phyloP scores from a whole-genome alignment of 768 basidiomycete genomes.

The Russula griseocarnosa region DNA sequence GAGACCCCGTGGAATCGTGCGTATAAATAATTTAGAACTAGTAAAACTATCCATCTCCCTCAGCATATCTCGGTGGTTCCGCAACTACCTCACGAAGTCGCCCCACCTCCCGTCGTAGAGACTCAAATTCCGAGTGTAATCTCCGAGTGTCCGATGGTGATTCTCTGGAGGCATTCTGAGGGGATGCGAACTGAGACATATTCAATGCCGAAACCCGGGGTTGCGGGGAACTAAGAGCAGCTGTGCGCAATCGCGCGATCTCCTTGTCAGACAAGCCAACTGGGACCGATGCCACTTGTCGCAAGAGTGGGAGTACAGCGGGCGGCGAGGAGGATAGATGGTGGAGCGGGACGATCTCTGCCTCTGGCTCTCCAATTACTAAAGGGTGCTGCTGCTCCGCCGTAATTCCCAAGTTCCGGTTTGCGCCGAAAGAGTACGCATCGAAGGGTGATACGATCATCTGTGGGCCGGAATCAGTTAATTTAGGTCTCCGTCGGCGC shows the following conservation, averaged over 20 bases:
- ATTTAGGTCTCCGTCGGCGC: conserved; percentile 1
- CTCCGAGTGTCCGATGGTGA: neutral
- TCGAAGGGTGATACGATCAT: conserved; percentile 8
- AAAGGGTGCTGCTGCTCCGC: neutral
- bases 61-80: conserved; percentile 30
- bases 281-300: neutral
- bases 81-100: conserved; percentile 27
- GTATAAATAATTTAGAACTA: neutral
- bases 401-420: neutral
- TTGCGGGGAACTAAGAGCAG: neutral
- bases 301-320: neutral
- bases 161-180: neutral
- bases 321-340: no score
- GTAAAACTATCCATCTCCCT: neutral
- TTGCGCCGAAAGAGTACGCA: neutral
- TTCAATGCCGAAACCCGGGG: neutral
- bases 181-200: neutral
- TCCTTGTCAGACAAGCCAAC: conserved; percentile 16
- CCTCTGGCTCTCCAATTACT: neutral
- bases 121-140: conserved; percentile 31
- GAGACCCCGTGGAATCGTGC: no score
- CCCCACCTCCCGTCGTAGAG: conserved; percentile 31
- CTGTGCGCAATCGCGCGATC: conserved; percentile 14
- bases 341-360: neutral
- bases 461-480: neutral